These are phyloP conservation scores for Phoenix dactylifera DNA, from an alignment of 176 grass and related monocot species.

Conservation along the genomic window DNA sequence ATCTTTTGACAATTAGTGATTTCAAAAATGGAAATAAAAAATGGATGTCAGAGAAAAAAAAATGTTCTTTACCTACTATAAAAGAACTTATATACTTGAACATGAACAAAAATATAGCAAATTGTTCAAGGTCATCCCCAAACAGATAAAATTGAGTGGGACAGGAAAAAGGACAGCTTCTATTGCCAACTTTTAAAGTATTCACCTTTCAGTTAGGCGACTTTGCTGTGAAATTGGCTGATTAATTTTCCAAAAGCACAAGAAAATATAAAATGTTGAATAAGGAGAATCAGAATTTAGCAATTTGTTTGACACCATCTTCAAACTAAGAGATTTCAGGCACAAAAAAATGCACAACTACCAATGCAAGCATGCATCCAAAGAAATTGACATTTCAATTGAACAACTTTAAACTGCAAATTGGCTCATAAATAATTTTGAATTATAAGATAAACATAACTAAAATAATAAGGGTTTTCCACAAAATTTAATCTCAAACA, in stretches of 20 bases:
- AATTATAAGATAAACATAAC: no score
- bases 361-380: neutral
- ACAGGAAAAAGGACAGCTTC: neutral
- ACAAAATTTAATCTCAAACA: no score
- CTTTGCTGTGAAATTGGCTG: slow-evolving; percentile 15
- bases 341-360: neutral
- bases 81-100: no score
- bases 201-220: neutral
- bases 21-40: no score
- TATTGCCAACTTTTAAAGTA: slow-evolving; percentile 15
- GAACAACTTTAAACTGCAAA: neutral
- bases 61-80: no score
- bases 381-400: neutral
- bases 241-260: neutral
- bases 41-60: no score
- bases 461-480: no score
- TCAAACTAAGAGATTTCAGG: neutral
- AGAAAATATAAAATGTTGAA: neutral
- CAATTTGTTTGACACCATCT: neutral
- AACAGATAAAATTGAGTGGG: neutral
- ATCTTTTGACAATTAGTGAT: no score
- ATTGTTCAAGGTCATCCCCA: slow-evolving; percentile 3
- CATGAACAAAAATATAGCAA: slow-evolving; percentile 6
- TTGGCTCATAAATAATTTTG: neutral
- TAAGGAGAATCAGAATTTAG: neutral